These are phyloP conservation scores for Salix purpurea DNA, from an alignment of 345 rosid genomes.

Conservation along the genomic window DNA sequence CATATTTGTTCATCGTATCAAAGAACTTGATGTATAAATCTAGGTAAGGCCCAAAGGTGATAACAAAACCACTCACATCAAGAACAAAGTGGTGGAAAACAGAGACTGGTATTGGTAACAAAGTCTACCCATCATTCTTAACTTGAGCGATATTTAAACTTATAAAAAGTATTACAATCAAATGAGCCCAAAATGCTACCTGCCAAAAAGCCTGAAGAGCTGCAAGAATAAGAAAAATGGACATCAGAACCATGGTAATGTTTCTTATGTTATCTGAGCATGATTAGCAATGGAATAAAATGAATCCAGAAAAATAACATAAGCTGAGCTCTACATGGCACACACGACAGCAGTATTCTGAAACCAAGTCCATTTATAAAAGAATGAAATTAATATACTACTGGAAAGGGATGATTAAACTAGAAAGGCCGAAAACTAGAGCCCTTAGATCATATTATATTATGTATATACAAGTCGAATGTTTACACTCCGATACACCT, in stretches of 20 bases:
- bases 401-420: not conserved
- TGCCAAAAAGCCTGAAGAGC: not conserved
- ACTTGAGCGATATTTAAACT: not conserved
- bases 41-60: too few relatives aligned
- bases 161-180: not conserved
- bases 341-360: not conserved
- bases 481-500: not conserved
- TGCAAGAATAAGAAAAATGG: not conserved
- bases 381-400: not conserved
- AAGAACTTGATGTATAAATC: too few relatives aligned
- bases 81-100: not conserved
- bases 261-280: not conserved
- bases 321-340: not conserved
- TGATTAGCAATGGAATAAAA: not conserved
- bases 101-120: not conserved
- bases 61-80: too few relatives aligned
- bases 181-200: not conserved
- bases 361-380: not conserved
- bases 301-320: not conserved
- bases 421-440: not conserved
- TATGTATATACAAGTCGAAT: not conserved
- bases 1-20: too few relatives aligned
- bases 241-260: not conserved
- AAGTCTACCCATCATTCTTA: not conserved
- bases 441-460: not conserved